Conservation (phyloP, 257 asterid species). For the Solanum habrochaites region DNA sequence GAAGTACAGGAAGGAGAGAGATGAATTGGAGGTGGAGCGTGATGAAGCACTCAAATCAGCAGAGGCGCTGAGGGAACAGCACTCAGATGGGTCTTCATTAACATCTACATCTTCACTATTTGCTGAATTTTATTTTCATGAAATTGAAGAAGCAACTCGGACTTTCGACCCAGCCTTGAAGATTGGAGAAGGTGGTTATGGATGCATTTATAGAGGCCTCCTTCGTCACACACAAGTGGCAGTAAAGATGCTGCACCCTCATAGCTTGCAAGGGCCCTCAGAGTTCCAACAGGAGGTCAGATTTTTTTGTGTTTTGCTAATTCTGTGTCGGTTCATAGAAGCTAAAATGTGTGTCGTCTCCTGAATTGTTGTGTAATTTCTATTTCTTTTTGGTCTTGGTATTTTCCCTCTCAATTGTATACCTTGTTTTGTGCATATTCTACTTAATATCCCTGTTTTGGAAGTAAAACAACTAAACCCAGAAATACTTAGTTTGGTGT, state of each 20-base stretch:
- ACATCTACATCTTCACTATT: slow-evolving; percentile 42
- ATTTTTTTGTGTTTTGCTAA: background rate
- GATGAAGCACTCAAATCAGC: slow-evolving; percentile 55
- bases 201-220: slow-evolving; percentile 59
- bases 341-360: background rate
- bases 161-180: slow-evolving; percentile 45
- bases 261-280: slow-evolving; percentile 66
- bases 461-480: background rate
- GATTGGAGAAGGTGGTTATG: slow-evolving; percentile 90
- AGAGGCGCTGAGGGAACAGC: slow-evolving; percentile 46
- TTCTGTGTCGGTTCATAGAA: background rate
- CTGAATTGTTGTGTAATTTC: background rate
- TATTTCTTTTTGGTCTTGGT: background rate
- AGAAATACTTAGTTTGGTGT: background rate
- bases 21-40: slow-evolving; percentile 54
- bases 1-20: slow-evolving; percentile 72
- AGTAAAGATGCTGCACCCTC: slow-evolving; percentile 55
- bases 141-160: slow-evolving; percentile 69
- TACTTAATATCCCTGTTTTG: background rate
- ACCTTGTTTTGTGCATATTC: background rate
- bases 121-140: slow-evolving; percentile 54
- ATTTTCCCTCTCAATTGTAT: background rate
- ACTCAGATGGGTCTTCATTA: slow-evolving; percentile 43
- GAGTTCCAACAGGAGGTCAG: slow-evolving; percentile 88
- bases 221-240: slow-evolving; percentile 81